Evolutionary conservation across 2,329 filamentous ascomycete species (phyloP).

Genomic region (Fusarium bulbicola): DNA sequence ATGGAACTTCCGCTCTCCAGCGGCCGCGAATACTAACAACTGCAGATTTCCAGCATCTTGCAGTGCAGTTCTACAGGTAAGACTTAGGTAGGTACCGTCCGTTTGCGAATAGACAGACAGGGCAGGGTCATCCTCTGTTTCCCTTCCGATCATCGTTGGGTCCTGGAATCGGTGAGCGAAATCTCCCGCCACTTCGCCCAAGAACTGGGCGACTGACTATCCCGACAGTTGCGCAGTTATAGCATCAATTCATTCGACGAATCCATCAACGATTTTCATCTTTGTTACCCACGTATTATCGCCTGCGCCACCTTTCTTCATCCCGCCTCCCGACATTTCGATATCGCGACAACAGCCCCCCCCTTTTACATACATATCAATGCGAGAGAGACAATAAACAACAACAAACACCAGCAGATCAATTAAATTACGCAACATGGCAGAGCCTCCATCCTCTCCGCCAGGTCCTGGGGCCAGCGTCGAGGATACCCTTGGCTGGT

Average conservation of each 20-base stretch:
- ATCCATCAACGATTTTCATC: slow-evolving; percentile 6
- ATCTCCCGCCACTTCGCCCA: slow-evolving; percentile 31
- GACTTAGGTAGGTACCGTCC: slow-evolving; percentile 25
- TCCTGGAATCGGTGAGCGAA: slow-evolving; percentile 40
- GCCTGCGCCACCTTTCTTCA: slow-evolving; percentile 17
- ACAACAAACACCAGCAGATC: slow-evolving; percentile 11
- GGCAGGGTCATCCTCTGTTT: slow-evolving; percentile 8
- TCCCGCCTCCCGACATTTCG: slow-evolving; percentile 1
- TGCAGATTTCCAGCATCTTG: slow-evolving; percentile 10
- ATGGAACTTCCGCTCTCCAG: slow-evolving; percentile 42
- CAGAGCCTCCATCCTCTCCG: slow-evolving; percentile 70
- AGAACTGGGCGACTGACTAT: slow-evolving; percentile 31
- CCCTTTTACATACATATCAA: slow-evolving; percentile 18
- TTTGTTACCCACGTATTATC: not conserved
- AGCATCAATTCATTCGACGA: slow-evolving; percentile 10
- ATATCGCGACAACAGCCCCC: slow-evolving; percentile 14
- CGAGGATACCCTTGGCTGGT: slow-evolving; percentile 88
- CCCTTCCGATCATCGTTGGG: slow-evolving; percentile 26
- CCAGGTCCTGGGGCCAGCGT: slow-evolving; percentile 62
- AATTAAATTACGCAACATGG: slow-evolving; percentile 52
- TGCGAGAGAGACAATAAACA: slow-evolving; percentile 26
- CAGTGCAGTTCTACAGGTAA: slow-evolving; percentile 33
- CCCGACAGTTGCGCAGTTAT: slow-evolving; percentile 22
- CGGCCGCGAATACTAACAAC: slow-evolving; percentile 42
- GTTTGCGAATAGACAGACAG: slow-evolving; percentile 16